These are phyloP conservation scores for Arctium lappa DNA, from an alignment of 129 eudicot species.

Conservation along the genomic window DNA sequence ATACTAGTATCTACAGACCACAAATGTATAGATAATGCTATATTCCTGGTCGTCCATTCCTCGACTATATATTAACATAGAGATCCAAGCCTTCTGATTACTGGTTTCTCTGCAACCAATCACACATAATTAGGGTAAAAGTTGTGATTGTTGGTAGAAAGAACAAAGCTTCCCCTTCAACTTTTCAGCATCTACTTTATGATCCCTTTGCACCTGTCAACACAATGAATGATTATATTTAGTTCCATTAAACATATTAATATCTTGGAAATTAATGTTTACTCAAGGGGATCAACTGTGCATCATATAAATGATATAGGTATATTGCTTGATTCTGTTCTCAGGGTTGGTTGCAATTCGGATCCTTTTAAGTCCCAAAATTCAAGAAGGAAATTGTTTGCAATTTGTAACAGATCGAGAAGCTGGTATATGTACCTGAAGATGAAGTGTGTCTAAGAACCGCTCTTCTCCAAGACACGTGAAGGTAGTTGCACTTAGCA, in stretches of 20 bases:
- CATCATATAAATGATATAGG: background rate
- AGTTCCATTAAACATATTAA: background rate
- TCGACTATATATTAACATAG: background rate
- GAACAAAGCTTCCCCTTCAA: slow-evolving; percentile 36
- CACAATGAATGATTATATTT: background rate
- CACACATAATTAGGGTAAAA: background rate
- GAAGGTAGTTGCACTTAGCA: slow-evolving; percentile 35
- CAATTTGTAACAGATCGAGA: background rate
- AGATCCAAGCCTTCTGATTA: background rate
- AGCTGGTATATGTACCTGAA: slow-evolving; percentile 29
- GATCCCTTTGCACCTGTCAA: slow-evolving; percentile 37
- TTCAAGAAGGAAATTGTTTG: background rate
- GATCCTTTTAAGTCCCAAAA: background rate
- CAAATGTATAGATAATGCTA: background rate
- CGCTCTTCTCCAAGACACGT: slow-evolving; percentile 23
- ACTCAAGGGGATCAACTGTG: background rate
- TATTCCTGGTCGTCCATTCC: background rate
- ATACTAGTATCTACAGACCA: background rate
- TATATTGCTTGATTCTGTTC: background rate
- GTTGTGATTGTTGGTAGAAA: slow-evolving; percentile 10
- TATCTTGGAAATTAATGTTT: background rate
- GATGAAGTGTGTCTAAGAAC: slow-evolving; percentile 35
- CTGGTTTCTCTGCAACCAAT: background rate
- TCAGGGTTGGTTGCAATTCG: background rate
- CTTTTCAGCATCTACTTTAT: slow-evolving; percentile 31